Evolutionary conservation across 2,329 filamentous ascomycete genomes (phyloP), one percentile per base, ranked within the genome.

Genomic region (Calonectria crousiana): DNA sequence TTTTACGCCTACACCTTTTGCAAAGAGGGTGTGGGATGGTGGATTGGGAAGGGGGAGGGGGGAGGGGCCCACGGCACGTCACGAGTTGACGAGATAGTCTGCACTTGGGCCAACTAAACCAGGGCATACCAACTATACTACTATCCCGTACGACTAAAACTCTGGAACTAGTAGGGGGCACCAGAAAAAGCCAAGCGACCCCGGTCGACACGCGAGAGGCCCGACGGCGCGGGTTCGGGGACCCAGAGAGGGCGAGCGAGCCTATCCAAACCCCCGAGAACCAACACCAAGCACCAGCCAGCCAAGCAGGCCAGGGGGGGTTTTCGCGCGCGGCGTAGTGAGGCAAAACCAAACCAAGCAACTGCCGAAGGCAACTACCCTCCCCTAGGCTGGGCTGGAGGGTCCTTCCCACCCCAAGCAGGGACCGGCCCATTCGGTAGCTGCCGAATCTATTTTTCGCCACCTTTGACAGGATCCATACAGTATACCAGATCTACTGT

Each of bases 401-500:
- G 44, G 26, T 38, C 67, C 28, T 60, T 34, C n/a, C 58, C 32
- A 70, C 47, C 18, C 70, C 52, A 41, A 26, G 56, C 65, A 69
- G 56, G 71, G 56, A 69, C 71, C 56, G 36, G 71, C 53, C 18
- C 65, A 49, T 68, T 72, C 71, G 56, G 65, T 58, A 53, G 65
- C 65, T 47, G 65, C 71, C 71, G 67, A n/a, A n/a, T n/a, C 41
- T 47, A 41, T 16, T 47, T 47, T 44, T 44, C 13, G 11, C 36
- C 16, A 14, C 20, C 41, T 53, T 47, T 51, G 62, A 36, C 36
- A 34, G 65, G 71, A 56, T 68, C 71, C 71, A 56, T 72, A 72
- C 71, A 72, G 71, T 69, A 72, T 69, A 56, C 30, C 26, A 72
- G 71, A 72, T 72, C 71, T 68, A 53, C 67, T 69, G 67, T 67